Percentiles rank a stretch among this genome's conserved stretches.
Evolutionary conservation across 2,329 filamentous ascomycete genomes (phyloP).

Genomic region (Claviceps sp.): DNA sequence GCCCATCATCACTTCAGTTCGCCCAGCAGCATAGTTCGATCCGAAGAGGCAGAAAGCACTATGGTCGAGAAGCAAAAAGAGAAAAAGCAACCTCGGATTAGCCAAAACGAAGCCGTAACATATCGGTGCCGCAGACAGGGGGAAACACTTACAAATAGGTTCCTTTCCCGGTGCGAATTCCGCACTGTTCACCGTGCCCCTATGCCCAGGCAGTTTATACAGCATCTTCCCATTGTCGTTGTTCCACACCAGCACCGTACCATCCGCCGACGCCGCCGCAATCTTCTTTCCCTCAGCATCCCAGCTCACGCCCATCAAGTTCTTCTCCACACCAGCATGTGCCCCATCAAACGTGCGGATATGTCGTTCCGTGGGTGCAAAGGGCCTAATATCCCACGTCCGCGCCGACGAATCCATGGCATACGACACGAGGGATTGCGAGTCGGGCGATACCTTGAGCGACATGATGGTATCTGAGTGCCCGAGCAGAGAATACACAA

Average conservation of each 20-base stretch:
- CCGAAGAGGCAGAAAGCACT: constrained; percentile 87
- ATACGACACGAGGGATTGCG: constrained; percentile 79
- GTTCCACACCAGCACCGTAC: constrained; percentile 86
- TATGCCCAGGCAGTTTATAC: constrained; percentile 92
- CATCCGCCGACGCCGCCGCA: constrained; percentile 78
- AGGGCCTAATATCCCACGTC: constrained; percentile 93
- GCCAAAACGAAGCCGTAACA: constrained; percentile 5
- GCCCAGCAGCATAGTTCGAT: constrained; percentile 70
- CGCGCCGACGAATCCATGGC: constrained; percentile 87
- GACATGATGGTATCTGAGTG: constrained; percentile 90
- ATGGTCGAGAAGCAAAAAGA: constrained; percentile 10
- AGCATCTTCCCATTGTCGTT: constrained; percentile 75
- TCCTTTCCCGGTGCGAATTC: constrained; percentile 78
- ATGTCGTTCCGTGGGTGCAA: constrained; percentile 75
- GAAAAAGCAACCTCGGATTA: constrained; percentile 16
- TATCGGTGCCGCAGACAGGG: background rate
- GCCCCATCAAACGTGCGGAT: constrained; percentile 90
- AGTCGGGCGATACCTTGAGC: constrained; percentile 81
- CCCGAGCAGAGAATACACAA: constrained; percentile 76
- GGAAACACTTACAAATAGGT: constrained; percentile 63
- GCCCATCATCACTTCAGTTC: constrained; percentile 45
- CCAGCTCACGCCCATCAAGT: constrained; percentile 83
- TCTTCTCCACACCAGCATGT: constrained; percentile 76
- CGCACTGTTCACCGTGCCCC: constrained; percentile 88
- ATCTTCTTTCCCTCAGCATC: constrained; percentile 75